Evolutionary conservation across 108 stramenopile genomes (phyloP).

Genomic region (Thalassiosira profunda): DNA sequence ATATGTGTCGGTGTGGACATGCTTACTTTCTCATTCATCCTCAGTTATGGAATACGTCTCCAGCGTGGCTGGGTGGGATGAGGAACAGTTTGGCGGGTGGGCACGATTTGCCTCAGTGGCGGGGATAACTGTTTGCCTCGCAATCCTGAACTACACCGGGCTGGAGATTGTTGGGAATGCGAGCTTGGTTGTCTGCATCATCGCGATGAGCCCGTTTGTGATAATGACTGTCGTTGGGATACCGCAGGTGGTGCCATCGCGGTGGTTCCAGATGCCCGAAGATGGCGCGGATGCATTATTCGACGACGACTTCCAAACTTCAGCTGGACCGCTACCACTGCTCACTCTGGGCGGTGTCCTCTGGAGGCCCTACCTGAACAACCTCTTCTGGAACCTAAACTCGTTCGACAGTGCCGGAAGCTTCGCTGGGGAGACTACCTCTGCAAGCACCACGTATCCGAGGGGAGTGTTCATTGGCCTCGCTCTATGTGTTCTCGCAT

Average conservation of each 20-base stretch:
- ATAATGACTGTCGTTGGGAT: constrained; percentile 77
- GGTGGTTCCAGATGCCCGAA: constrained; percentile 85
- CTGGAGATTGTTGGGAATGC: constrained; percentile 88
- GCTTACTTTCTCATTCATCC: constrained; percentile 18
- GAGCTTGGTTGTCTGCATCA: constrained; percentile 76
- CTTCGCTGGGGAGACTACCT: constrained; percentile 90
- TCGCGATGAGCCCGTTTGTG: constrained; percentile 94
- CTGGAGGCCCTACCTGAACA: constrained; percentile 94
- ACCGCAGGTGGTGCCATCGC: constrained; percentile 69
- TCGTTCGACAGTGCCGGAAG: constrained; percentile 88
- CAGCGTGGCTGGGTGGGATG: constrained; percentile 9
- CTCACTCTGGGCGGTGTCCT: constrained; percentile 70
- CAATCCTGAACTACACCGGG: constrained; percentile 90
- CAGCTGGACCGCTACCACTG: constrained; percentile 46
- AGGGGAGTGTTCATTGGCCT: constrained; percentile 78
- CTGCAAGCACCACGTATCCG: constrained; percentile 77
- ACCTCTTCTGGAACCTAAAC: constrained; percentile 97
- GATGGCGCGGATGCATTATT: constrained; percentile 22
- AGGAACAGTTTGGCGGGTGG: constrained; percentile 18
- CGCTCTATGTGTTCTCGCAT: constrained; percentile 63
- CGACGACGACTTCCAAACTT: constrained; percentile 53
- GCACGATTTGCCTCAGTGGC: constrained; percentile 55
- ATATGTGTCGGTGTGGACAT: constrained; percentile 4
- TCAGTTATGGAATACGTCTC: constrained; percentile 44
- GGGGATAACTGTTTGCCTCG: constrained; percentile 59